Evolutionary conservation across 108 stramenopile genomes (phyloP).

Genomic region (Nitzschia palea): DNA sequence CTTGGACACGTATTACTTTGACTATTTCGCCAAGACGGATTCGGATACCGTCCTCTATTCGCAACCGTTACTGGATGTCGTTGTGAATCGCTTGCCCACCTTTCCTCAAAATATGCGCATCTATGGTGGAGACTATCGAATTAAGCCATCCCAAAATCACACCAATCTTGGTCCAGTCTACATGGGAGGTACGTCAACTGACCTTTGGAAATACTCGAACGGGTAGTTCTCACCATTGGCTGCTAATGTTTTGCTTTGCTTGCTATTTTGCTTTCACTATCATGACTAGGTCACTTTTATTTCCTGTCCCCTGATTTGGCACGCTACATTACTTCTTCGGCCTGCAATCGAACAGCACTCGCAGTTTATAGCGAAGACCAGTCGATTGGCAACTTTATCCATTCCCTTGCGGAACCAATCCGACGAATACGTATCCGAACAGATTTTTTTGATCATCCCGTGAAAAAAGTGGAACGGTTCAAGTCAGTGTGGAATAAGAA

Average conservation of each 20-base stretch:
- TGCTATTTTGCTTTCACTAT: too few species aligned
- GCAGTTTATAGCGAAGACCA: slow-evolving; percentile 24
- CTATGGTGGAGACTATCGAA: slow-evolving; percentile 24
- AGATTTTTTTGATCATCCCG: slow-evolving; percentile 4
- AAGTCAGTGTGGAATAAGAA: slow-evolving; percentile 10
- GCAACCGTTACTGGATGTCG: slow-evolving; percentile 11
- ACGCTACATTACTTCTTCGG: slow-evolving; percentile 20
- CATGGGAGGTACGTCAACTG: too few species aligned
- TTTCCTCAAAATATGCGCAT: slow-evolving; percentile 27
- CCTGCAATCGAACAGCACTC: slow-evolving; percentile 23
- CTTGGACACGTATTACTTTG: slow-evolving; percentile 17
- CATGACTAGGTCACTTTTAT: slow-evolving; percentile 31
- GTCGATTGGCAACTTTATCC: slow-evolving; percentile 32
- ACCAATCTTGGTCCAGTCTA: slow-evolving; percentile 20
- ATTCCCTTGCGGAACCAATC: slow-evolving; percentile 7
- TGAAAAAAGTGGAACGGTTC: slow-evolving; percentile 5
- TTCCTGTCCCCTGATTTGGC: slow-evolving; percentile 28
- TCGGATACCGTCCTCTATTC: slow-evolving; percentile 23
- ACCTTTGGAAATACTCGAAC: too few species aligned
- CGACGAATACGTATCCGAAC: not conserved
- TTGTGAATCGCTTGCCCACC: not conserved
- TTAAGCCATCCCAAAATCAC: slow-evolving; percentile 1
- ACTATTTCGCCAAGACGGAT: slow-evolving; percentile 30
- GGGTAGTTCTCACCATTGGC: too few species aligned
- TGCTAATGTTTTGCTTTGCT: too few species aligned